Conservation (phyloP, 2,329 filamentous ascomycete genomes). For the Colletotrichum gigasporum region DNA sequence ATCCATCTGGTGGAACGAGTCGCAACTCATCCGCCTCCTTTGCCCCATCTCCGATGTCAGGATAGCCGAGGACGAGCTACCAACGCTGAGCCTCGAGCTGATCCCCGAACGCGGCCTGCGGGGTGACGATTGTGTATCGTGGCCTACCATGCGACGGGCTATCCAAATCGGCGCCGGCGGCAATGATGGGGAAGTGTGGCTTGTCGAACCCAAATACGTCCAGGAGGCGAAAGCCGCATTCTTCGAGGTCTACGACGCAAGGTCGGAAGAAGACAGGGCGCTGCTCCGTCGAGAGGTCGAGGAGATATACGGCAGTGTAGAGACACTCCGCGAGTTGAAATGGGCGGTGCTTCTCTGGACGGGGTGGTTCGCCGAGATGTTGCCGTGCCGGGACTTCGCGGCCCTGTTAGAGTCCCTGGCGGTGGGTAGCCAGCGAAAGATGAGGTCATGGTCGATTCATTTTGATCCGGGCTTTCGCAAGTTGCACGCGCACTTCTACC, state of each 20-base stretch:
- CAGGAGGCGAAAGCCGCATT: neutral
- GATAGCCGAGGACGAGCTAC: neutral
- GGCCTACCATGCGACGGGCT: neutral
- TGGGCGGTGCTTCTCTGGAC: neutral
- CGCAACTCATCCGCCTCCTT: neutral
- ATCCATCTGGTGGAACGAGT: constrained; percentile 2
- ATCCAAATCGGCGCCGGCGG: neutral
- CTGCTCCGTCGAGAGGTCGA: neutral
- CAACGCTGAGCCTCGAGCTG: neutral
- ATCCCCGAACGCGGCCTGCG: no score
- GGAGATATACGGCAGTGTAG: constrained; percentile 4
- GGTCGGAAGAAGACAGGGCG: neutral
- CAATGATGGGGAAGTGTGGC: neutral
- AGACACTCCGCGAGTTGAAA: neutral
- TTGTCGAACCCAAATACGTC: constrained; percentile 1
- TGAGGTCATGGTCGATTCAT: neutral
- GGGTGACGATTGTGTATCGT: no score
- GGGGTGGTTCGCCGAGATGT: neutral
- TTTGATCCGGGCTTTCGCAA: neutral
- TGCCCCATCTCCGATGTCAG: neutral
- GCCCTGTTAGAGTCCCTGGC: neutral
- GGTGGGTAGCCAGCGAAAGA: neutral
- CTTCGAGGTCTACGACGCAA: neutral
- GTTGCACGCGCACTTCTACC: neutral
- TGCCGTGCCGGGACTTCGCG: neutral